phyloP scores from a whole-genome alignment of 2,329 filamentous ascomycete species.

The Colletotrichum coccodes region DNA sequence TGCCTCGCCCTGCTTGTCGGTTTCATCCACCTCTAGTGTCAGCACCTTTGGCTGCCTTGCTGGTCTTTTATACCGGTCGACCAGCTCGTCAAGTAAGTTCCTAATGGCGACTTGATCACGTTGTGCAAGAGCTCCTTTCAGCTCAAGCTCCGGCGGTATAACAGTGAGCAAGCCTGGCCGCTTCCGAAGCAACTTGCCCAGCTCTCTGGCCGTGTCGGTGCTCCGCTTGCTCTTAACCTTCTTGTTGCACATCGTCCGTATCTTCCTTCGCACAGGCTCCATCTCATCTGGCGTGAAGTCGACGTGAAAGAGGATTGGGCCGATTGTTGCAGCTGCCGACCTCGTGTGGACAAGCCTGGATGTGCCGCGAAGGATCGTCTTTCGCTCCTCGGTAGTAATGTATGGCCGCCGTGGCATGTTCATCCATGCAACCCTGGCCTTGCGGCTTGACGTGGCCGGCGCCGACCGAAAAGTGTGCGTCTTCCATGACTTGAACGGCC shows the following conservation, averaged over 20 bases:
- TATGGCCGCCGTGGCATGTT: slow-evolving; percentile 39
- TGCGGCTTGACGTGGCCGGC: background rate
- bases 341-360: slow-evolving; percentile 27
- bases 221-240: background rate
- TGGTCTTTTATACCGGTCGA: slow-evolving; percentile 44
- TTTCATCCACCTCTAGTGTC: slow-evolving; percentile 43
- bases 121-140: slow-evolving; percentile 33
- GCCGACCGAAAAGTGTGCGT: background rate
- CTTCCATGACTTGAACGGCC: slow-evolving; percentile 35
- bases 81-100: slow-evolving; percentile 51
- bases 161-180: slow-evolving; percentile 8
- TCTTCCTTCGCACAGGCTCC: slow-evolving; percentile 31
- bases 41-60: slow-evolving; percentile 38
- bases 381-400: slow-evolving; percentile 30
- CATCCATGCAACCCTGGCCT: slow-evolving; percentile 23
- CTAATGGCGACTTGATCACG: slow-evolving; percentile 45
- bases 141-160: slow-evolving; percentile 25
- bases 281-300: slow-evolving; percentile 56
- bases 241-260: slow-evolving; percentile 15
- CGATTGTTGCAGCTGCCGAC: slow-evolving; percentile 12
- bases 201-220: slow-evolving; percentile 30
- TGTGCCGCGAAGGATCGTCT: slow-evolving; percentile 32
- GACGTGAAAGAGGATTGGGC: slow-evolving; percentile 50
- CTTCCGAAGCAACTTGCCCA: slow-evolving; percentile 33
- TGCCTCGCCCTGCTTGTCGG: slow-evolving; percentile 39